Conservation (phyloP, 192 early-diverging fungal genomes). For the Umbelopsis vinacea region DNA sequence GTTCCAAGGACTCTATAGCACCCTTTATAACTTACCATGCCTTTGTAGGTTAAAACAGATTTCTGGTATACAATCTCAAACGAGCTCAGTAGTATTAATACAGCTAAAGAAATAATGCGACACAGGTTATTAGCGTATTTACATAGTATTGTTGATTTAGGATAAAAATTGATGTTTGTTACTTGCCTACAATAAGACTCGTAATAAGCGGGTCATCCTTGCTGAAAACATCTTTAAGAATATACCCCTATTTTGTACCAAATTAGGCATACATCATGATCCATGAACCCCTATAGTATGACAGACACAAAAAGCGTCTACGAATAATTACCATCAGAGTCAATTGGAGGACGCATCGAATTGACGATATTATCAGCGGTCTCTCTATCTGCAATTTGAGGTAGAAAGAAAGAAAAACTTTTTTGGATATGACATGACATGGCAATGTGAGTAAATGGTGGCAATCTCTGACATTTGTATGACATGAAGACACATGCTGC, state of each 20-base stretch:
- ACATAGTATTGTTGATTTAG: background rate
- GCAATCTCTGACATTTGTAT: background rate
- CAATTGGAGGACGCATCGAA: constrained; percentile 79
- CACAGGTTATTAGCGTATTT: background rate
- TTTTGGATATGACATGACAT: background rate
- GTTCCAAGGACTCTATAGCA: constrained; percentile 31
- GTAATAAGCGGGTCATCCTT: constrained; percentile 63
- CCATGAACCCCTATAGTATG: background rate
- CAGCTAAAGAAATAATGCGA: constrained; percentile 35
- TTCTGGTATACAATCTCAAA: constrained; percentile 74
- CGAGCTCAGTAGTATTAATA: constrained; percentile 64
- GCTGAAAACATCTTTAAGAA: constrained; percentile 71
- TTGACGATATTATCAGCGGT: constrained; percentile 68
- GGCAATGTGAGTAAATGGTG: background rate
- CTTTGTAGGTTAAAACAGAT: constrained; percentile 68
- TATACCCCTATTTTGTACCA: constrained; percentile 50
- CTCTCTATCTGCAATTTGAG: constrained; percentile 70
- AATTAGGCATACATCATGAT: background rate
- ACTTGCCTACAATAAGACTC: constrained; percentile 62
- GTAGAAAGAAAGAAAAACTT: background rate
- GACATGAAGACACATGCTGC: background rate
- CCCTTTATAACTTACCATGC: constrained; percentile 62
- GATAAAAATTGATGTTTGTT: background rate
- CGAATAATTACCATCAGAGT: constrained; percentile 63
- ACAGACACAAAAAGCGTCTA: background rate